phyloP scores from a whole-genome alignment of 2,329 filamentous ascomycete species.

The Paradendryphiella salina region DNA sequence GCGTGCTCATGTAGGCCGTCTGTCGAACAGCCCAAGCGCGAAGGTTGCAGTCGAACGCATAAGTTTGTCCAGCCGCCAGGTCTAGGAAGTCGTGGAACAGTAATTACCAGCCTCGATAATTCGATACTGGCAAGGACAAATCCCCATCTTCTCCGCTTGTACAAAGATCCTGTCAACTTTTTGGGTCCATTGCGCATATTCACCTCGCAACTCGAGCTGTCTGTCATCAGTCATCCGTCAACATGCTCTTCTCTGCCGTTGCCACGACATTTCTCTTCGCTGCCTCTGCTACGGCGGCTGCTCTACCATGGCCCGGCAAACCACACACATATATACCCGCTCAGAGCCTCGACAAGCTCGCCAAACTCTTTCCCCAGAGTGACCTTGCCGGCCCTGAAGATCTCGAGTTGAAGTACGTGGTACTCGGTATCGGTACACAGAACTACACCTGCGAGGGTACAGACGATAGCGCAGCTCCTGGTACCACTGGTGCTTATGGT shows the following conservation, averaged over 20 bases:
- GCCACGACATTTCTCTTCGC: slow-evolving; percentile 28
- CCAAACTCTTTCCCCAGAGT: slow-evolving; percentile 34
- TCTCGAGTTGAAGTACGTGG: slow-evolving; percentile 50
- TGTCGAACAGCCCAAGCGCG: slow-evolving; percentile 32
- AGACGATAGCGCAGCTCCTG: slow-evolving; percentile 33
- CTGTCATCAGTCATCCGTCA: slow-evolving; percentile 5
- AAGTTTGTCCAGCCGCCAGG: slow-evolving; percentile 31
- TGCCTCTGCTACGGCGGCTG: slow-evolving; percentile 21
- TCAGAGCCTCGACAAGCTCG: slow-evolving; percentile 30
- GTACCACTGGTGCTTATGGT: slow-evolving; percentile 42
- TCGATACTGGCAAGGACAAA: slow-evolving; percentile 3
- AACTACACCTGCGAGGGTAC: slow-evolving; percentile 54
- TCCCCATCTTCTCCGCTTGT: neutral
- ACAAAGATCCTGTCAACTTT: too few relatives aligned
- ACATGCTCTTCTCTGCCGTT: slow-evolving; percentile 38
- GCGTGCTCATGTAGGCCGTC: slow-evolving; percentile 32
- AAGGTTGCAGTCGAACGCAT: slow-evolving; percentile 33
- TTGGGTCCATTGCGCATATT: neutral
- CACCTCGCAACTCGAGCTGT: neutral
- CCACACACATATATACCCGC: slow-evolving; percentile 20
- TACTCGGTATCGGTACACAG: slow-evolving; percentile 56
- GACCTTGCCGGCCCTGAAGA: slow-evolving; percentile 35
- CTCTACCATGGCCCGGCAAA: slow-evolving; percentile 19
- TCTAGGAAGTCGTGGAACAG: slow-evolving; percentile 16
- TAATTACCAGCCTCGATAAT: slow-evolving; percentile 23